phyloP scores from a whole-genome alignment of 164 flowering plant species.

The Nymphaea colorata region DNA sequence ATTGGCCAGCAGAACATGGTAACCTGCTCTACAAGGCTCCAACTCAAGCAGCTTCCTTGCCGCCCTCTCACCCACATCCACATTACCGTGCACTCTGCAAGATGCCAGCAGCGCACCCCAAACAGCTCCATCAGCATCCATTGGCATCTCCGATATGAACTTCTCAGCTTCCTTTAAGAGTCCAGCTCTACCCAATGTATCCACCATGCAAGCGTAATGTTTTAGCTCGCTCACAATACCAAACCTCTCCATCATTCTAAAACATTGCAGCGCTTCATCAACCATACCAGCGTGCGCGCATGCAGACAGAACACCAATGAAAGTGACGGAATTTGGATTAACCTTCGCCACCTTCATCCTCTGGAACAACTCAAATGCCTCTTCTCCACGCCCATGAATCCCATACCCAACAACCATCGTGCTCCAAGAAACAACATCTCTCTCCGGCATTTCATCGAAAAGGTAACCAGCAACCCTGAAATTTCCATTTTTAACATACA shows the following conservation, averaged over 20 bases:
- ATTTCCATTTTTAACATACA: constrained; percentile 13
- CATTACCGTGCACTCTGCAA: constrained; percentile 13
- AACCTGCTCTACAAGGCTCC: constrained; percentile 12
- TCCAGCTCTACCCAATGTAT: constrained; percentile 16
- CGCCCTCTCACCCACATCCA: constrained; percentile 14
- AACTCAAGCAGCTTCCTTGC: constrained; percentile 9
- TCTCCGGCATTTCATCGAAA: constrained; percentile 10
- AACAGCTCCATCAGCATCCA: constrained; percentile 15
- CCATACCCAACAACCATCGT: constrained; percentile 13
- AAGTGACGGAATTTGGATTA: constrained; percentile 15
- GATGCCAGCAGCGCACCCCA: constrained; percentile 13
- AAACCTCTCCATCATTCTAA: constrained; percentile 8
- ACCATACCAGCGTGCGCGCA: constrained; percentile 17
- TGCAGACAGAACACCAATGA: constrained; percentile 14
- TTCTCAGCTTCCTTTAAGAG: constrained; percentile 15
- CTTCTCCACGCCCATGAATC: constrained; percentile 8
- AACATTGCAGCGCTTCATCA: constrained; percentile 2
- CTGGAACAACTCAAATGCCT: constrained; percentile 10
- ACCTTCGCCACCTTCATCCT: constrained; percentile 5
- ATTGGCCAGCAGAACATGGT: constrained; percentile 17
- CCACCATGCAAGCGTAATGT: constrained; percentile 19
- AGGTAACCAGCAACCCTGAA: constrained; percentile 4
- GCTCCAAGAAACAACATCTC: constrained; percentile 21
- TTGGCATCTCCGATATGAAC: constrained; percentile 12
- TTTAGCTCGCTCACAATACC: constrained; percentile 8